phyloP scores from a whole-genome alignment of 371 early-diverging fungal genomes.

The Mortierella sp. region DNA sequence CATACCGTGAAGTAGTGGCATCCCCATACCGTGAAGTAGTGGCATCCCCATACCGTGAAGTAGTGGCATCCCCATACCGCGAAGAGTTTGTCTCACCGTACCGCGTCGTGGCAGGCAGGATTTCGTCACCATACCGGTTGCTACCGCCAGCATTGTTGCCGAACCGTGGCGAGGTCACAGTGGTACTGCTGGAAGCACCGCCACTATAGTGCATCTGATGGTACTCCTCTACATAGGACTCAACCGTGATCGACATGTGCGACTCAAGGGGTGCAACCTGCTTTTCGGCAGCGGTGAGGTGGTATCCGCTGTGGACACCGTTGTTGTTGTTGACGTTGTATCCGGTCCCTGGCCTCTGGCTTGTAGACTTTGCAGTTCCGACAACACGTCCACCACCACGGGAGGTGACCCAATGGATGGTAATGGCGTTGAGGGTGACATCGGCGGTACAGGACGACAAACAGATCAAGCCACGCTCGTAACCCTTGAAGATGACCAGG shows the following conservation, averaged over 20 bases:
- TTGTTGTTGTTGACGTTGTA: conserved; percentile 15
- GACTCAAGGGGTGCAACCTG: conserved; percentile 46
- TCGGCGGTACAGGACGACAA: conserved; percentile 50
- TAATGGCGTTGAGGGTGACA: conserved; percentile 55
- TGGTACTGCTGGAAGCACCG: background rate
- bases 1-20: no score
- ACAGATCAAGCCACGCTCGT: conserved; percentile 60
- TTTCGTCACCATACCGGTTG: background rate
- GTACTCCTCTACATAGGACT: conserved; percentile 52
- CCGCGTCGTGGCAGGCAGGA: background rate
- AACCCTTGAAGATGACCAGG: conserved; percentile 58
- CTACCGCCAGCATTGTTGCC: background rate
- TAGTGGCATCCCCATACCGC: background rate
- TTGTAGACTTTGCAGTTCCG: conserved; percentile 4
- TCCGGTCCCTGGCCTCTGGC: background rate
- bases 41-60: background rate
- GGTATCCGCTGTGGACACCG: conserved; percentile 6
- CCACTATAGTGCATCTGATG: conserved; percentile 41
- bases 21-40: no score
- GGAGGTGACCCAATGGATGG: conserved; percentile 58
- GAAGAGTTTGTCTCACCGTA: conserved; percentile 2
- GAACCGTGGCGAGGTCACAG: background rate
- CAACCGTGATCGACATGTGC: conserved; percentile 45
- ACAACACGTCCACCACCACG: conserved; percentile 33
- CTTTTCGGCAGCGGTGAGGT: conserved; percentile 21